phyloP scores from a whole-genome alignment of 805 yeast genomes.

The Schizosaccharomyces lindneri region DNA sequence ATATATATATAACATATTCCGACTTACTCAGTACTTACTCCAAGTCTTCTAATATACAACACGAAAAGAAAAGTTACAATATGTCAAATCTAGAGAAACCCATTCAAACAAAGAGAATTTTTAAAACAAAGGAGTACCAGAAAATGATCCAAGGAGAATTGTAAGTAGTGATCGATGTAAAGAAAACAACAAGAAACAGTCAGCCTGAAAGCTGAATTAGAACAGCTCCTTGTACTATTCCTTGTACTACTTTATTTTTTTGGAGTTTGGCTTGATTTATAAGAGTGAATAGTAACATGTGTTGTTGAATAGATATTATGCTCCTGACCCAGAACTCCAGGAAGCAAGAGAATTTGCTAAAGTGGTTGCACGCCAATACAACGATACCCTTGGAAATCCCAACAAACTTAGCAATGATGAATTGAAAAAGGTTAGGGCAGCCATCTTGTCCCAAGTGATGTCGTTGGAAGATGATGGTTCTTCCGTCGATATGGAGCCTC shows the following conservation, averaged over 20 bases:
- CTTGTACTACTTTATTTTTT: not conserved
- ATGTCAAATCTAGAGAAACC: no score
- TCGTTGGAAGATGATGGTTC: constrained; percentile 15
- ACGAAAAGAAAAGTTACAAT: no score
- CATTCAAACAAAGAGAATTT: no score
- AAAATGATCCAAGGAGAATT: not conserved
- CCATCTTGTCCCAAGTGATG: constrained; percentile 25
- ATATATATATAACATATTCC: no score
- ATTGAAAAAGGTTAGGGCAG: constrained; percentile 16
- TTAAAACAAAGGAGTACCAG: not conserved
- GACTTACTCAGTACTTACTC: no score
- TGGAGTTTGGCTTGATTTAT: not conserved
- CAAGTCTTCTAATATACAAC: no score
- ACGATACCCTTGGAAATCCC: constrained; percentile 11
- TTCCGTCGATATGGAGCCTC: constrained; percentile 27
- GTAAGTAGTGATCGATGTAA: not conserved
- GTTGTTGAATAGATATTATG: constrained; percentile 14
- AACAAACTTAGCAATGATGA: constrained; percentile 11
- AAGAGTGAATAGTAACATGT: not conserved
- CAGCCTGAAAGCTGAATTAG: not conserved
- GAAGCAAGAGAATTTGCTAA: constrained; percentile 12
- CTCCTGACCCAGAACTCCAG: constrained; percentile 11
- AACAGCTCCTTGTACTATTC: no score
- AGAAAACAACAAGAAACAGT: not conserved
- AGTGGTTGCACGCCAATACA: constrained; percentile 12